Conservation (phyloP, 2,329 filamentous ascomycete genomes). For the Claviceps arundinis region DNA sequence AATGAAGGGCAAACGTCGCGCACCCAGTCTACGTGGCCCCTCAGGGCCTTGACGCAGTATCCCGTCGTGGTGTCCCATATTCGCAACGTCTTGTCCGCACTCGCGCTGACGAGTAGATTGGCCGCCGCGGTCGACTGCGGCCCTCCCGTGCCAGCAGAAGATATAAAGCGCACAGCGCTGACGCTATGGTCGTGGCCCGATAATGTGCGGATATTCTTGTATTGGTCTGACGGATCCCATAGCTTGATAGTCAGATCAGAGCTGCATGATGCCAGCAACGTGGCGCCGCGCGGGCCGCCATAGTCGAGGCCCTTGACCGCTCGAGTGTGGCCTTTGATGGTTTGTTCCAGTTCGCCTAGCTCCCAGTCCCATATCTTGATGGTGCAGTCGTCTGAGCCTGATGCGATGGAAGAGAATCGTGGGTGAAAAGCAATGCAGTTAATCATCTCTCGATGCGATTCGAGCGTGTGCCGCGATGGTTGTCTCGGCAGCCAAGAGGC, state of each 20-base stretch:
- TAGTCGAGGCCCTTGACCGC: slow-evolving; percentile 82
- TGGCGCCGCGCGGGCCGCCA: slow-evolving; percentile 69
- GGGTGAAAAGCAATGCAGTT: slow-evolving; percentile 89
- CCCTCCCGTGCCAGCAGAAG: slow-evolving; percentile 63
- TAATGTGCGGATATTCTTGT: slow-evolving; percentile 87
- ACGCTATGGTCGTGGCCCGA: slow-evolving; percentile 86
- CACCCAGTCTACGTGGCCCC: slow-evolving; percentile 77
- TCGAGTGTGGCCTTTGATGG: slow-evolving; percentile 84
- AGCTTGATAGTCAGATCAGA: slow-evolving; percentile 85
- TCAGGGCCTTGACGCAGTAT: slow-evolving; percentile 75
- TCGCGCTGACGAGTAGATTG: slow-evolving; percentile 74
- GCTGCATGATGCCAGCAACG: slow-evolving; percentile 49
- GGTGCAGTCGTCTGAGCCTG: slow-evolving; percentile 80
- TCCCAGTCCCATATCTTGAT: slow-evolving; percentile 99
- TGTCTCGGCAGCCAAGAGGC: slow-evolving; percentile 73
- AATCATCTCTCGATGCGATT: slow-evolving; percentile 70
- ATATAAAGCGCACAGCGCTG: slow-evolving; percentile 69
- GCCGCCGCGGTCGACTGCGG: slow-evolving; percentile 59
- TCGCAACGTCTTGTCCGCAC: slow-evolving; percentile 67
- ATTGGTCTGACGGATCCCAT: slow-evolving; percentile 85
- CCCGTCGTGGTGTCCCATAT: slow-evolving; percentile 90
- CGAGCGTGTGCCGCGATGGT: slow-evolving; percentile 67
- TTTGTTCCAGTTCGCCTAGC: slow-evolving; percentile 76
- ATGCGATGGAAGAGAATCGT: slow-evolving; percentile 78
- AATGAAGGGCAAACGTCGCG: slow-evolving; percentile 71